These are phyloP conservation scores for Corylus americana DNA, from an alignment of 306 rosid genomes.

Conservation along the genomic window DNA sequence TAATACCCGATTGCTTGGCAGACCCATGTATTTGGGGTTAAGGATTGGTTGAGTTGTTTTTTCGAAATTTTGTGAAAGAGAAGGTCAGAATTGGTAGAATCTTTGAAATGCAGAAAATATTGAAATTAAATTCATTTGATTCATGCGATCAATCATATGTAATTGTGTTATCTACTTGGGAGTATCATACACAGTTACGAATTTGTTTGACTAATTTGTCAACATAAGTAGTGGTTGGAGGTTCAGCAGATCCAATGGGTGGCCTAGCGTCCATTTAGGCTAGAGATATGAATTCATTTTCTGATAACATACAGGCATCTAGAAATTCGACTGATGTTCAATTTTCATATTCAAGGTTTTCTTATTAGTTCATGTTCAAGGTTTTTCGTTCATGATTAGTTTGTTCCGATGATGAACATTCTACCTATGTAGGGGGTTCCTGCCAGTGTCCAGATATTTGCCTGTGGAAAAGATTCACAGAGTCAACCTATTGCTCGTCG, in stretches of 20 bases:
- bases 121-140: background rate
- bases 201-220: constrained; percentile 1
- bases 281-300: background rate
- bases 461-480: constrained; percentile 59
- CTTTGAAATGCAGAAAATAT: background rate
- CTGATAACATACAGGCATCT: constrained; percentile 16
- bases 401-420: constrained; percentile 16
- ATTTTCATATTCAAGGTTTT: background rate
- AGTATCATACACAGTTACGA: background rate
- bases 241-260: constrained; percentile 4
- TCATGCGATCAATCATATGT: constrained; percentile 3
- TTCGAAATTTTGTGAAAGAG: background rate
- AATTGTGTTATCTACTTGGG: background rate
- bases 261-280: constrained; percentile 6
- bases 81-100: background rate
- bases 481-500: constrained; percentile 71
- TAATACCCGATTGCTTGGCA: background rate
- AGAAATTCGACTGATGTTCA: background rate
- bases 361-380: background rate
- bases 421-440: constrained; percentile 71
- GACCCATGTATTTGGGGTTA: background rate
- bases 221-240: constrained; percentile 4
- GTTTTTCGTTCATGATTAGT: constrained; percentile 22
- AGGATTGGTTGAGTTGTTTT: background rate
- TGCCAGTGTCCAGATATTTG: constrained; percentile 81